Percentiles rank a stretch among this genome's conserved stretches.
phyloP scores from a whole-genome alignment of 805 yeast species.

The Blastobotrys mokoenaii region DNA sequence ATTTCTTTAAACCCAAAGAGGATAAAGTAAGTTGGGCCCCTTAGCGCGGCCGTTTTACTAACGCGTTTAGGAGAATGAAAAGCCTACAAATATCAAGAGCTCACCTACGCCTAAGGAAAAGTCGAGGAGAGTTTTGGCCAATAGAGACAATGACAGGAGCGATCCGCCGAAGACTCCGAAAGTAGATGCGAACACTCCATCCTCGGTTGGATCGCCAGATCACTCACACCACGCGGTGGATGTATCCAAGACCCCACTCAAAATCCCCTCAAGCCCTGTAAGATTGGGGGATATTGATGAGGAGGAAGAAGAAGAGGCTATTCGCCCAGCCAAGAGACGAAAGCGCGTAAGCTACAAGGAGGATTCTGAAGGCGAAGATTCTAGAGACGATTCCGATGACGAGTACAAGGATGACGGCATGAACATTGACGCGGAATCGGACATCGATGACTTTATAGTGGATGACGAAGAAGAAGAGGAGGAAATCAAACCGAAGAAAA shows the following conservation, averaged over 20 bases:
- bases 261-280: background rate
- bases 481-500: background rate
- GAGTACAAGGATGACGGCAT: background rate
- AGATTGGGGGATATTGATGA: background rate
- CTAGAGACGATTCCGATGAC: background rate
- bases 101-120: no score
- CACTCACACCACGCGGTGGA: background rate
- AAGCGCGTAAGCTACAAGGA: background rate
- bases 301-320: background rate
- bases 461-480: background rate
- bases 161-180: no score
- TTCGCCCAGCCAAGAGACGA: background rate
- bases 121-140: no score
- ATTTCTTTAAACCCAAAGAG: background rate
- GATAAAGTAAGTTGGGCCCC: conserved; percentile 1
- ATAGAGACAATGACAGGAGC: no score
- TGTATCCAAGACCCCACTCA: background rate
- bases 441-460: background rate
- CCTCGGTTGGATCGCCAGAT: no score
- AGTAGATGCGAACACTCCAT: no score
- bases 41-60: no score
- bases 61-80: no score
- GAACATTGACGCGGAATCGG: background rate
- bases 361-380: conserved; percentile 1
- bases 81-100: no score